A percentile compares a stretch with the other conserved stretches of the same genome.
Conservation (phyloP, 2,329 filamentous ascomycete species). For the Didymella exigua region DNA sequence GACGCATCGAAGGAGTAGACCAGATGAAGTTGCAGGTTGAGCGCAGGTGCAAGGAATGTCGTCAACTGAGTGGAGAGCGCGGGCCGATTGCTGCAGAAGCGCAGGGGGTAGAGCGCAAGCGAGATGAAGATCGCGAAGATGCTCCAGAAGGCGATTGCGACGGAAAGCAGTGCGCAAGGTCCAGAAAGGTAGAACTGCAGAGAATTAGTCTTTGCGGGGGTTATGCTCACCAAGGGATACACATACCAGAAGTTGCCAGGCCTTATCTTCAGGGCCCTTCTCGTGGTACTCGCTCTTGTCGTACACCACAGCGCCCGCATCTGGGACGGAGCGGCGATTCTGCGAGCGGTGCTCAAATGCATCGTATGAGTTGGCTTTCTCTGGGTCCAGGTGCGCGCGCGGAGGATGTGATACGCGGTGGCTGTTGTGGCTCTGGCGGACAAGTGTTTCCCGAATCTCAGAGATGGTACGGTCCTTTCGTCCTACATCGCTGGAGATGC, state of each 20-base stretch:
- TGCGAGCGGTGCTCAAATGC: slow-evolving; percentile 27
- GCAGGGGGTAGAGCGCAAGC: slow-evolving; percentile 58
- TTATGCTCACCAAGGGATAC: background rate
- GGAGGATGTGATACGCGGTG: slow-evolving; percentile 27
- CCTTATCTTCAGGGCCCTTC: slow-evolving; percentile 50
- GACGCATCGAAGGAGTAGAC: slow-evolving; percentile 52
- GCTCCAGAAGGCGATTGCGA: slow-evolving; percentile 61
- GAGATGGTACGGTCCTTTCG: slow-evolving; percentile 24
- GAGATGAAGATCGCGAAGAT: slow-evolving; percentile 54
- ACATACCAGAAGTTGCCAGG: slow-evolving; percentile 52
- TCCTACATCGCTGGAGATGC: slow-evolving; percentile 34
- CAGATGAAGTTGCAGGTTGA: slow-evolving; percentile 58
- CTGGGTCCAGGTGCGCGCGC: slow-evolving; percentile 41
- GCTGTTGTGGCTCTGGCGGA: background rate
- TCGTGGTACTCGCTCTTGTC: slow-evolving; percentile 48
- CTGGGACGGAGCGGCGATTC: slow-evolving; percentile 28
- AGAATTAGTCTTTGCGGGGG: background rate
- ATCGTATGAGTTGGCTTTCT: slow-evolving; percentile 35
- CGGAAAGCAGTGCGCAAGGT: slow-evolving; percentile 61
- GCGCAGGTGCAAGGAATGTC: slow-evolving; percentile 58
- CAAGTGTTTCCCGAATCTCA: slow-evolving; percentile 22
- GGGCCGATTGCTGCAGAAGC: slow-evolving; percentile 57
- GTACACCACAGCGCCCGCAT: slow-evolving; percentile 33
- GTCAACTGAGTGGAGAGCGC: slow-evolving; percentile 58
- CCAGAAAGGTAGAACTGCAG: slow-evolving; percentile 59